Evolutionary conservation across 148 eudicot species (phyloP), one percentile per base, ranked within the genome.

Genomic region (Camellia granthamiana): DNA sequence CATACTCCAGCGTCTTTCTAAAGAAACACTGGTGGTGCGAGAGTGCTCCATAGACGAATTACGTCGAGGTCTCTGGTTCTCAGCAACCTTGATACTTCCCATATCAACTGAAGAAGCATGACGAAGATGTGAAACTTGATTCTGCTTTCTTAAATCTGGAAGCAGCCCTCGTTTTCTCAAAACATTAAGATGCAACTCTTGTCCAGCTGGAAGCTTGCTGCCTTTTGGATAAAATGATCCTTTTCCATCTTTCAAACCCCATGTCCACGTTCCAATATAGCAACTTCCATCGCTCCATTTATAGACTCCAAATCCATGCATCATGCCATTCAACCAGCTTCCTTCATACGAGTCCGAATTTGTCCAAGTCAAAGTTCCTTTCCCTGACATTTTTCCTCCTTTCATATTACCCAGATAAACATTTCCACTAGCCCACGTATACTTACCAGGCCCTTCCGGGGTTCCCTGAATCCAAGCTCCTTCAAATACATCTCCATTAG

Each of bases 201-300:
- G 95, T 5, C 87, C 86, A 69, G 90, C 85, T 43, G 95, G 91
- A 79, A 89, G 83, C 75, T 80, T 87, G 78, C 87, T 84, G 21
- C 94, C 92, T 66, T 80, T 90, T 3, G 99, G 99, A 84, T 93
- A 93, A 76, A 92, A 96, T 7, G 93, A 84, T 75, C 99, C 99
- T 84, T 96, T 92, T 66, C 99, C 99, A 55, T 96, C 99, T 83
- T 96, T 96, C 71, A 96, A 84, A 19, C 99, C 97, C n/a, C 90
- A 83, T 0, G 99, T 96, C 99, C 99, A 96, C 61, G 92, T 96
- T 69, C 99, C 99, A 47, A 96, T 90, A 86, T 93, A 96, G 86
- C 89, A 90, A 49, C 97, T 92, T 51, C 98, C 98, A 84, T 92
- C 95, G 55, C 73, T 85, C 99, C 99, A 96, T 41, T 97, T 92